These are phyloP conservation scores for Rhododendron simsii DNA, from an alignment of 148 eudicot genomes.

Conservation along the genomic window DNA sequence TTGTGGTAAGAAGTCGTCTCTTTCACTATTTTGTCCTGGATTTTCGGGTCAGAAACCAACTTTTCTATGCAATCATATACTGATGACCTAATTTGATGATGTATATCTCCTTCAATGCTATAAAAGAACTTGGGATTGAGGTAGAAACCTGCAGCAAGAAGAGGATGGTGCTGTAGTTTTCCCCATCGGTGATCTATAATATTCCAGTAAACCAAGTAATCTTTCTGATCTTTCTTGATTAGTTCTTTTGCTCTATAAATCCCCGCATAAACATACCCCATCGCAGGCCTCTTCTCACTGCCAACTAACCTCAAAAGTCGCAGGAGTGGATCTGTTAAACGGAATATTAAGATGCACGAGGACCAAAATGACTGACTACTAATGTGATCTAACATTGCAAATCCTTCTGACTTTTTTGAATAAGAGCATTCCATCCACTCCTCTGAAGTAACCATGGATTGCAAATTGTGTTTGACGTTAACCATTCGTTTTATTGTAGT, in stretches of 20 bases:
- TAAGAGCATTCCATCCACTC: slow-evolving; percentile 92
- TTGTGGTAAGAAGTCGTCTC: slow-evolving; percentile 62
- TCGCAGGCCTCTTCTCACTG: slow-evolving; percentile 72
- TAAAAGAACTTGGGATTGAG: slow-evolving; percentile 77
- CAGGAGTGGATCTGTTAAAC: slow-evolving; percentile 59
- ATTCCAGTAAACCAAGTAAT: slow-evolving; percentile 75
- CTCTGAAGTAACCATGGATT: slow-evolving; percentile 83
- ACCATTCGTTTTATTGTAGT: slow-evolving; percentile 68
- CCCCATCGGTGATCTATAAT: slow-evolving; percentile 82
- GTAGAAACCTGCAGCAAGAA: slow-evolving; percentile 82
- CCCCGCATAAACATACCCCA: slow-evolving; percentile 87
- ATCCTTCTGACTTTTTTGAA: slow-evolving; percentile 68
- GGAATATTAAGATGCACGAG: slow-evolving; percentile 52
- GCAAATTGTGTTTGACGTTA: slow-evolving; percentile 68
- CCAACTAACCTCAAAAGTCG: slow-evolving; percentile 53
- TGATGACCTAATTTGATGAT: slow-evolving; percentile 50
- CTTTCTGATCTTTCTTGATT: slow-evolving; percentile 64
- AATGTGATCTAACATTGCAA: slow-evolving; percentile 58
- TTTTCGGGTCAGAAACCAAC: slow-evolving; percentile 66
- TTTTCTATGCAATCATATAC: slow-evolving; percentile 84
- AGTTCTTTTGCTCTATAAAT: slow-evolving; percentile 75
- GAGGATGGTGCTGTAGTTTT: slow-evolving; percentile 62
- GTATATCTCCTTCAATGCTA: slow-evolving; percentile 61
- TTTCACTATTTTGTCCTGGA: slow-evolving; percentile 77
- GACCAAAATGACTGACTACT: slow-evolving; percentile 84